A percentile compares a stretch with the other conserved stretches of the same genome.
These are phyloP conservation scores for Ustilago bromivora DNA, from an alignment of 1,284 basidiomycete species.

Conservation along the genomic window DNA sequence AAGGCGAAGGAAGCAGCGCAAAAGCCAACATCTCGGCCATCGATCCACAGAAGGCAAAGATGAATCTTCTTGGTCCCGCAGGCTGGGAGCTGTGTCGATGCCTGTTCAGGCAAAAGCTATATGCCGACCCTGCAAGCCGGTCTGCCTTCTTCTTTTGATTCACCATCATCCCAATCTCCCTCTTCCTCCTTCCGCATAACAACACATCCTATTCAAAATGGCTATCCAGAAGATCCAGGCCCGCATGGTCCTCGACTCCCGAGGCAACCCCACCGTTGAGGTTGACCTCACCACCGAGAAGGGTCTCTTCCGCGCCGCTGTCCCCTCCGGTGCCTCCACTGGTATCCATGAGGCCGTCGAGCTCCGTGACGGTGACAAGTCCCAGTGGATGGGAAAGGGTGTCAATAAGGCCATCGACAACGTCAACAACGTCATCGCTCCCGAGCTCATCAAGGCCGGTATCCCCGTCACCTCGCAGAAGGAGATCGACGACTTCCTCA, in stretches of 20 bases:
- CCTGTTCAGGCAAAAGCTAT: conserved; percentile 13
- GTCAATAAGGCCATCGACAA: conserved; percentile 93
- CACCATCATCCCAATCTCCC: conserved; percentile 16
- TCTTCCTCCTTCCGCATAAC: conserved; percentile 7
- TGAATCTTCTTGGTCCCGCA: background rate
- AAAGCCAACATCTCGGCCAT: conserved; percentile 22
- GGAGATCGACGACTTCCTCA: conserved; percentile 97
- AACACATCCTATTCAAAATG: conserved; percentile 43
- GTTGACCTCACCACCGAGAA: conserved; percentile 68
- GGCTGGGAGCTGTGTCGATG: background rate
- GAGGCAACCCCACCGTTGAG: conserved; percentile 70
- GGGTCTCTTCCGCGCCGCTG: conserved; percentile 92
- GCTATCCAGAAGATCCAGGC: conserved; percentile 63
- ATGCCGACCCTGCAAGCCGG: conserved; percentile 15
- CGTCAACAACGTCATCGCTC: conserved; percentile 92
- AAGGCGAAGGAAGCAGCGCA: conserved; percentile 12
- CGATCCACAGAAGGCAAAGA: background rate
- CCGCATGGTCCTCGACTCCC: conserved; percentile 67
- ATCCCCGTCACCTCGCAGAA: conserved; percentile 91
- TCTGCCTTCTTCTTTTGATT: conserved; percentile 9
- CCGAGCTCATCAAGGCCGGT: conserved; percentile 86
- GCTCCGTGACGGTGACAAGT: conserved; percentile 96
- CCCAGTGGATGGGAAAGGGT: conserved; percentile 88
- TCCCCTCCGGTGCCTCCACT: conserved; percentile 98
- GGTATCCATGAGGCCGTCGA: conserved; percentile 99